Evolutionary conservation across 441 rosid genomes (phyloP), one percentile per base, ranked within the genome.

Genomic region (Breynia disticha): DNA sequence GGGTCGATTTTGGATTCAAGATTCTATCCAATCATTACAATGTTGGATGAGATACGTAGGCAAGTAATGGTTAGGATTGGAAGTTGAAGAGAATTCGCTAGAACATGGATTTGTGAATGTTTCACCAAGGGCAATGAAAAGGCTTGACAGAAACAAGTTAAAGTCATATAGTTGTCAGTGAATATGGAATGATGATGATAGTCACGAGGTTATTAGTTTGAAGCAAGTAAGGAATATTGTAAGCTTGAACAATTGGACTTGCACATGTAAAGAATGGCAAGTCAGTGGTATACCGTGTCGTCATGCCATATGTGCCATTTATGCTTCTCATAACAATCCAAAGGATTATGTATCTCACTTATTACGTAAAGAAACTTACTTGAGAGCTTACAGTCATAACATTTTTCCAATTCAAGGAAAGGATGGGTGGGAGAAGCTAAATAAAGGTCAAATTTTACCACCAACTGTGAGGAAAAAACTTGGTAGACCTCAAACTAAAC

Each of bases 1-100:
- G 51, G 51, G 19, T 48, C 7, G 51, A 48, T 48, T 3, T 48
- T 48, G 16, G 51, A 48, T 11, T 5, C 51, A 6, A 48, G 51
- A 2, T 48, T 3, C 12, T 6, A 7, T 11, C 19, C 51, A 0
- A 19, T 48, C 5, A 48, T 48, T 14, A 48, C 51, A 7, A 48
- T 48, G 51, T 18, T 48, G 1, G 1, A 48, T 11, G 51, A 48
- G 18, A 48, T 48, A 48, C 16, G 1, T 11, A 18, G 12, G 12
- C n/a, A n/a, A n/a, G n/a, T n/a, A n/a, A 19, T 19, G 17, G 51
- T 48, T 3, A 48, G 7, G 51, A 48, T 5, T n/a, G n/a, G n/a
- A n/a, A n/a, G n/a, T n/a, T n/a, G n/a, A n/a, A 48, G 1, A 19
- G 51, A 48, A 4, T n/a, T 11, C 6, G 19, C 12, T 3, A 11